Base-by-base conservation (phyloP, 2,329 filamentous ascomycete genomes). In the Lasiodiplodia theobromae region DNA sequence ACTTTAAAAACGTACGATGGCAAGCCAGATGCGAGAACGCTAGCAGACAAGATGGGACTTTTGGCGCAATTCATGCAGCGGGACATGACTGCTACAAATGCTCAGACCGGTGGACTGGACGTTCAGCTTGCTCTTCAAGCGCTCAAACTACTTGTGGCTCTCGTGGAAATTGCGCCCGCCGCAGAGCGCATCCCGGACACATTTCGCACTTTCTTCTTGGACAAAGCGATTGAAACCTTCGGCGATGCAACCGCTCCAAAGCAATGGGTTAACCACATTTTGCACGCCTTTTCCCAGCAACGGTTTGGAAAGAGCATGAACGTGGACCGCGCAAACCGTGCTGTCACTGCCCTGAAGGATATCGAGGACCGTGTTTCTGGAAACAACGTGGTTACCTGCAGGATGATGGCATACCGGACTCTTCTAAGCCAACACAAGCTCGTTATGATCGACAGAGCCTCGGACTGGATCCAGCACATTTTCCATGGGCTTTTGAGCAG, bases 1-100 rank as follows among this genome's bases (percentile, higher is more conserved):
- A 89, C 91, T 4, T 83, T 97, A 73, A 92, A 93, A 77, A 87
- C 91, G 6, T 97, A 95, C 68, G 92, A 94, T 71, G 92, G 92
- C 72, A 82, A 96, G 16, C 94, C 94, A 0, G 77, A 79, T 57
- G 71, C 74, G 11, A 72, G 77, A 53, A 73, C 77, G 3, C 71
- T 80, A 28, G 72, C 73, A 54, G 91, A 96, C 72, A 96, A 96
- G 78, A 91, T 97, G 85, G 86, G 86, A 12, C 81, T 92, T 2
- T 86, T 98, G 69, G 88, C 89, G 72, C 91, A 93, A 69, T 97
- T 94, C 76, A 93, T 98, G 67, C 89, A 91, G 74, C 87, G 94
- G 69, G 96, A 99, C 76, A 85, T 68, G 34, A 86, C 85, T 7
- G 85, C 88, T 12, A 89, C 88, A 71, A 84, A 86, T 44, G 77